These are phyloP conservation scores for Globisporangium megalacanthum DNA, from an alignment of 352 stramenopile species.

Conservation along the genomic window DNA sequence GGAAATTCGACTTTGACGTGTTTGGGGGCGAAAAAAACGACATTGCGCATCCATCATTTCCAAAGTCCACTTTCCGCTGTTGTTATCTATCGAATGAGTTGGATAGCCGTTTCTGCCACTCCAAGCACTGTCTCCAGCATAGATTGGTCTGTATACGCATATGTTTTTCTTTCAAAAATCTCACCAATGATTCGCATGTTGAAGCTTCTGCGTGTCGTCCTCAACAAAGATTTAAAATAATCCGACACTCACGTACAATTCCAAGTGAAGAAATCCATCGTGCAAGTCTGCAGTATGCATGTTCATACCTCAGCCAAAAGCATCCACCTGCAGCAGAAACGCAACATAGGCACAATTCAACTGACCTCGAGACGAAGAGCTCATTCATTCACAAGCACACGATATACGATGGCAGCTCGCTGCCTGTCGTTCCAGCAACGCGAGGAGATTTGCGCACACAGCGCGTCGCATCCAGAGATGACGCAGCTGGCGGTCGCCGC, in stretches of 20 bases:
- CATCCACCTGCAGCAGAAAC: background rate
- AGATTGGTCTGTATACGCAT: background rate
- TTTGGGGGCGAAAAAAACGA: too few relatives aligned
- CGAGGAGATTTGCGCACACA: conserved; percentile 7
- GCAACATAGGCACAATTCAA: background rate
- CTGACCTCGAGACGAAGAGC: background rate
- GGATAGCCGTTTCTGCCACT: too few relatives aligned
- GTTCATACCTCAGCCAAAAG: background rate
- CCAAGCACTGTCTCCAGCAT: background rate
- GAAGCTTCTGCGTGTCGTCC: background rate
- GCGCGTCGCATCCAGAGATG: conserved; percentile 11
- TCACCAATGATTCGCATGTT: background rate
- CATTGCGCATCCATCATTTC: too few relatives aligned
- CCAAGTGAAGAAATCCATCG: background rate
- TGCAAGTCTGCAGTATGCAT: background rate
- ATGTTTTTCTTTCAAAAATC: background rate
- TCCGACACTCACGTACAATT: background rate
- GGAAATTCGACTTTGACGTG: too few relatives aligned
- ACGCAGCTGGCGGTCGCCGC: conserved; percentile 11
- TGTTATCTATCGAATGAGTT: too few relatives aligned
- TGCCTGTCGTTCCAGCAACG: conserved; percentile 6
- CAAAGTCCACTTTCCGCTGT: too few relatives aligned
- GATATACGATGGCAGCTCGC: background rate
- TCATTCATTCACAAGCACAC: background rate
- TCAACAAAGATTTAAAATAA: background rate